Evolutionary conservation across 1,284 basidiomycete species (phyloP), one percentile per base, ranked within the genome.

Genomic region (Marasmius tenuissimus): DNA sequence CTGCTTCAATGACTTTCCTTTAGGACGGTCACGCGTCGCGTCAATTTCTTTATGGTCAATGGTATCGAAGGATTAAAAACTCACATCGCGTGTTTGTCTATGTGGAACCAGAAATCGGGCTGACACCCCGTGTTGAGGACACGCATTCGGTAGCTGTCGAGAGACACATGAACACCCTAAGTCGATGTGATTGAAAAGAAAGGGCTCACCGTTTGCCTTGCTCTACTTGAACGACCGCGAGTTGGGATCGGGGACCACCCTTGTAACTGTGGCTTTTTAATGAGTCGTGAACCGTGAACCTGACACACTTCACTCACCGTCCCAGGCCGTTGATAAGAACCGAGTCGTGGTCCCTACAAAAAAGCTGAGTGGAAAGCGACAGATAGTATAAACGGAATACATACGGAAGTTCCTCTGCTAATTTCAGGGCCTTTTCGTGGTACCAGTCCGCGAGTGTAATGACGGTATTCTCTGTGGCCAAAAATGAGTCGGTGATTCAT

Each of bases 1-100:
- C 86, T 0, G 69, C 82, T 67, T 87, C 85, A 27, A 87, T 86
- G 54, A 86, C 67, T 7, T 76, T 55, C 51, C 27, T 58, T 18
- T 42, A 33, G 20, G 27, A 52, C 10, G 37, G 33, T 2, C 27
- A 27, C 27, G 27, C 27, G 27, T 27, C 27, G 27, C 27, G 27
- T 27, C 27, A 27, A 27, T 27, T 27, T 37, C 45, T n/a, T n/a
- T n/a, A n/a, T 42, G 34, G 38, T 11, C 16, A 37, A 8, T 16
- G 18, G 6, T 10, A 34, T 14, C 12, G 52, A 14, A 57, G 16
- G n/a, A 52, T 35, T 34, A 37, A 12, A 3, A 57, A 20, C 40
- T 20, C 27, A 78, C 70, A 81, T 68, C 1, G 65, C 67, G 50
- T 83, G 81, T 45, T 70, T 69, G 57, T 81, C 77, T 10, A 83